phyloP scores from a whole-genome alignment of 1,284 basidiomycete species.

The Leccinum subfulvum region DNA sequence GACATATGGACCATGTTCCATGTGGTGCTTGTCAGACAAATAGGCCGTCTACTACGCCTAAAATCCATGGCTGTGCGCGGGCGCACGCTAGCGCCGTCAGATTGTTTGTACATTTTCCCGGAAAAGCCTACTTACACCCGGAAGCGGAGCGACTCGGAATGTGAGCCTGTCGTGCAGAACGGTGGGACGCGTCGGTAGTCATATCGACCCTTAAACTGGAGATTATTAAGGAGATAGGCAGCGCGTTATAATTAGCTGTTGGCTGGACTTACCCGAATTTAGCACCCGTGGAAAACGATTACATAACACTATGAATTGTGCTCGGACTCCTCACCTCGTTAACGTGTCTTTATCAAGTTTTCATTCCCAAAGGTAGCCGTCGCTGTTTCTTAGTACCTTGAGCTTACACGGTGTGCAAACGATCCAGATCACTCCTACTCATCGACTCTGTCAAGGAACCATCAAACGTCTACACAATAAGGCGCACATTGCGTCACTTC shows the following conservation, averaged over 20 bases:
- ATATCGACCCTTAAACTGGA: neutral
- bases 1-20: constrained; percentile 1
- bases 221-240: neutral
- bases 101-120: neutral
- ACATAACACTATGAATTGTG: too few relatives aligned
- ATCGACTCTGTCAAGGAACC: too few relatives aligned
- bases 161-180: neutral
- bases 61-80: neutral
- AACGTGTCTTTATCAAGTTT: too few relatives aligned
- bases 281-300: too few relatives aligned
- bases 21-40: constrained; percentile 1
- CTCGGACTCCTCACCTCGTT: too few relatives aligned
- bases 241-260: neutral
- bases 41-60: neutral
- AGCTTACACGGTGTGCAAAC: too few relatives aligned
- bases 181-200: neutral
- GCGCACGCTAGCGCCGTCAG: neutral
- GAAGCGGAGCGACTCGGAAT: neutral
- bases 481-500: too few relatives aligned
- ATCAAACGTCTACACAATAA: too few relatives aligned
- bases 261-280: too few relatives aligned
- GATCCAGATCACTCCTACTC: too few relatives aligned
- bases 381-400: too few relatives aligned
- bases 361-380: too few relatives aligned
- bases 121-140: neutral